Base-by-base conservation (phyloP, 306 rosid genomes). In the Cicer cuneatum region DNA sequence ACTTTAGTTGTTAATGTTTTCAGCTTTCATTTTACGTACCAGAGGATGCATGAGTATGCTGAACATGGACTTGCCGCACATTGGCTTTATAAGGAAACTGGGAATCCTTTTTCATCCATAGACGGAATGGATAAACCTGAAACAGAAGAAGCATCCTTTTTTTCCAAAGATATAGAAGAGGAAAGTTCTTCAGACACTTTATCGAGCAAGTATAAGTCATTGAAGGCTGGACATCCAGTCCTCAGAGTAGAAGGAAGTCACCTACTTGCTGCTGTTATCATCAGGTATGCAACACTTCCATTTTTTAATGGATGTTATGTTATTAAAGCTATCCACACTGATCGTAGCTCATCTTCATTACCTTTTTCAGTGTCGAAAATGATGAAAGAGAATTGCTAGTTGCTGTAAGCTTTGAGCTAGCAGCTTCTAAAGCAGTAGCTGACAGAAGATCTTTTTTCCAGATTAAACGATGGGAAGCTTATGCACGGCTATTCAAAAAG, bases 31-130 rank as follows among this genome's bases (percentile, higher is more conserved):
- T 59, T 39, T 73, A 39, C 64, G 54, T 72, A 7, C 71, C 70
- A 93, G 98, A 93, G 94, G 88, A 91, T 93, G 98, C 98, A 93
- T 35, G 94, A 93, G 72, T 80, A 85, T 85, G 98, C 98, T 72
- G 98, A 93, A 79, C 91, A 93, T 82, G 98, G 98, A 82, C 92
- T 88, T 74, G 98, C 98, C 35, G 97, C 98, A 40, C 98, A 93
- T 85, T 93, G 98, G 98, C 97, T 93, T 78, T 93, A 93, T 81
- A 93, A 93, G 82, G 97, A 93, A 83, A 82, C 92, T 14, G 97
- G 89, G 75, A 83, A 82, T 81, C 86, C 87, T 9, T 71, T 86
- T 58, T 76, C 87, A 45, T 83, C 83, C 58, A 46, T 68, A 74
- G 80, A 76, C 76, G 68, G 78, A 85, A 77, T 69, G 67, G 88